Evolutionary conservation across 805 yeast species (phyloP).

Genomic region (Starmera dryadoides): DNA sequence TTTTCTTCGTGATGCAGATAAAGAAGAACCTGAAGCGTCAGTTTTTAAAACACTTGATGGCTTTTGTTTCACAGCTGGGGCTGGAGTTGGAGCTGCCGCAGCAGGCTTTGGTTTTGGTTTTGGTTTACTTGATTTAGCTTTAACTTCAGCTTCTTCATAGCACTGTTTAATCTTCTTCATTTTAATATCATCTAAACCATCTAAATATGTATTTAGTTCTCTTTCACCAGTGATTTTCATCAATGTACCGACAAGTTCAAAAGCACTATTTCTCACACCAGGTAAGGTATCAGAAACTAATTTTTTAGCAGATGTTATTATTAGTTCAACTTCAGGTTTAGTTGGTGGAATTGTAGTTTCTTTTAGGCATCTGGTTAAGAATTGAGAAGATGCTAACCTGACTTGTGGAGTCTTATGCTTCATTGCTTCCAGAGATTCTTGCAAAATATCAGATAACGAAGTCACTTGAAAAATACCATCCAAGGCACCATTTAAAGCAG

Average conservation of each 20-base stretch:
- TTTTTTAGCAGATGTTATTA: slow-evolving; percentile 50
- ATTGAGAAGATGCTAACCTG: slow-evolving; percentile 61
- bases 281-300: slow-evolving; percentile 79
- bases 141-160: slow-evolving; percentile 48
- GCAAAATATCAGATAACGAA: slow-evolving; percentile 48
- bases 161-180: slow-evolving; percentile 59
- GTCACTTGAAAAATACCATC: slow-evolving; percentile 52
- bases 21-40: too few relatives aligned
- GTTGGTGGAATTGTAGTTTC: slow-evolving; percentile 42
- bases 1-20: slow-evolving; percentile 4
- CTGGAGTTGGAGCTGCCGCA: slow-evolving; percentile 1
- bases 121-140: slow-evolving; percentile 26
- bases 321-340: slow-evolving; percentile 44
- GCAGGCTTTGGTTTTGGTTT: slow-evolving; percentile 20
- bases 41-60: too few relatives aligned
- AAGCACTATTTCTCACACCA: slow-evolving; percentile 71
- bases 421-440: slow-evolving; percentile 52
- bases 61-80: too few relatives aligned
- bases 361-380: slow-evolving; percentile 55
- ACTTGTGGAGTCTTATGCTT: slow-evolving; percentile 80
- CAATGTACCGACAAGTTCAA: slow-evolving; percentile 71
- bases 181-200: slow-evolving; percentile 71
- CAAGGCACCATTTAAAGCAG: slow-evolving; percentile 59
- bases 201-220: slow-evolving; percentile 50
- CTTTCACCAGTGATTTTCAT: slow-evolving; percentile 80